phyloP scores from a whole-genome alignment of 1,284 basidiomycete genomes.

The Trametes versicolor region DNA sequence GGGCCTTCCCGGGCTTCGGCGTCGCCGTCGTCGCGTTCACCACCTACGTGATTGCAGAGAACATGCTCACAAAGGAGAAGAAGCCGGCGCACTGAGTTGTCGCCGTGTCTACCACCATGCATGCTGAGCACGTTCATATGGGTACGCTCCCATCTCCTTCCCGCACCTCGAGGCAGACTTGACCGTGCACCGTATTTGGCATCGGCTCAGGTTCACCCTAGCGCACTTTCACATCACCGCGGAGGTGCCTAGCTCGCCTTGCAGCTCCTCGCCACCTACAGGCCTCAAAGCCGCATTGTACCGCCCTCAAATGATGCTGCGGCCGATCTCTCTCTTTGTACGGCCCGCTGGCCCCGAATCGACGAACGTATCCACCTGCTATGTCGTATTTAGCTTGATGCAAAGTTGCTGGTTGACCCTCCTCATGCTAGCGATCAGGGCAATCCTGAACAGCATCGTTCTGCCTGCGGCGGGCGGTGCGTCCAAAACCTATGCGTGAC shows the following conservation, averaged over 20 bases:
- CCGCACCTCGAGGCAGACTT: conserved; percentile 10
- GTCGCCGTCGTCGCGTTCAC: conserved; percentile 92
- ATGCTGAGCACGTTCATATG: conserved; percentile 14
- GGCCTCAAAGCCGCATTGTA: not conserved
- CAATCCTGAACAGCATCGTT: not conserved
- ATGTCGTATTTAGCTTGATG: conserved; percentile 10
- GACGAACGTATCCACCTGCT: not conserved
- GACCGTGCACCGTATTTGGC: conserved; percentile 5
- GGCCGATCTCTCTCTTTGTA: not conserved
- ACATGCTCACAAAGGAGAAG: conserved; percentile 52
- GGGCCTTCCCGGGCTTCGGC: conserved; percentile 92
- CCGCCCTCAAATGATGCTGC: conserved; percentile 4
- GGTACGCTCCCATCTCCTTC: conserved; percentile 10
- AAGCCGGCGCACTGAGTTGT: conserved; percentile 29
- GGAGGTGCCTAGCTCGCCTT: not conserved
- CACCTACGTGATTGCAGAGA: conserved; percentile 89
- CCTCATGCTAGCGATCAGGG: conserved; percentile 1
- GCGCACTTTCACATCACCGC: not conserved
- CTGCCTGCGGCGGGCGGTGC: not conserved
- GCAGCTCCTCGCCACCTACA: not conserved
- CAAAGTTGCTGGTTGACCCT: not conserved
- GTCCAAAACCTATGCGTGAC: not conserved
- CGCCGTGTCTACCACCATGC: not conserved
- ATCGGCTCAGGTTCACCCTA: not conserved
- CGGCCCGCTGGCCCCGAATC: not conserved